These are phyloP conservation scores for Desmodesmus armatus DNA, from an alignment of 139 green algal species.

Conservation along the genomic window DNA sequence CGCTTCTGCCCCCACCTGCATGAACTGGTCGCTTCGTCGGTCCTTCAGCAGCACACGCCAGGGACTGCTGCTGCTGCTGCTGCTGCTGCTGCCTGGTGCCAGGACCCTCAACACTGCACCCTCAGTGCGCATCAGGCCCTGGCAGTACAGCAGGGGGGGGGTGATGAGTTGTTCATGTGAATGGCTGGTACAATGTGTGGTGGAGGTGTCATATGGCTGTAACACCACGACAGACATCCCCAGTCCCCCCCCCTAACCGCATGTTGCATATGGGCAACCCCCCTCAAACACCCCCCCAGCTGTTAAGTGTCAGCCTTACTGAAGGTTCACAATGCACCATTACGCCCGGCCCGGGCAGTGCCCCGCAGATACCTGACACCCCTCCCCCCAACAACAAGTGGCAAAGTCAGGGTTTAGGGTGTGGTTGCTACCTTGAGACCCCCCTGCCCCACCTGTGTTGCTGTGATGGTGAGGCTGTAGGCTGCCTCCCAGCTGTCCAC, in stretches of 20 bases:
- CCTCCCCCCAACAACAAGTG: too few relatives aligned
- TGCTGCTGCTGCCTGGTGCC: background rate
- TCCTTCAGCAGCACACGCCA: constrained; percentile 61
- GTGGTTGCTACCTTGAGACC: too few relatives aligned
- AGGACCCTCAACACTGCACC: constrained; percentile 55
- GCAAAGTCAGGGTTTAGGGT: too few relatives aligned
- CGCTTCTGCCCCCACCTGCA: constrained; percentile 48
- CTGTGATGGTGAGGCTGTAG: constrained; percentile 67
- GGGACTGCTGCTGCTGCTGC: constrained; percentile 2
- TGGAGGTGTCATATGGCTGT: background rate
- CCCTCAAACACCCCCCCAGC: too few relatives aligned
- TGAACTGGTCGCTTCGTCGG: constrained; percentile 36
- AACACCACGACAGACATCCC: background rate
- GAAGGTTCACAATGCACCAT: background rate
- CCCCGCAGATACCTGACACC: too few relatives aligned
- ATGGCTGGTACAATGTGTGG: background rate
- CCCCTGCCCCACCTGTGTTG: constrained; percentile 64
- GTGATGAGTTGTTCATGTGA: constrained; percentile 13
- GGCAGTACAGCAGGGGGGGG: background rate
- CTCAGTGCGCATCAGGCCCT: constrained; percentile 62
- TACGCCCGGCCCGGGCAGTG: too few relatives aligned
- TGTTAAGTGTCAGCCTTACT: background rate
- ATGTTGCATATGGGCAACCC: too few relatives aligned
- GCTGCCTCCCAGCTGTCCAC: constrained; percentile 52
- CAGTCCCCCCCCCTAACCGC: too few relatives aligned